A percentile compares a stretch with the other conserved stretches of the same genome.
phyloP scores from a whole-genome alignment of 2,329 filamentous ascomycete species.

The Fusarium sp. region DNA sequence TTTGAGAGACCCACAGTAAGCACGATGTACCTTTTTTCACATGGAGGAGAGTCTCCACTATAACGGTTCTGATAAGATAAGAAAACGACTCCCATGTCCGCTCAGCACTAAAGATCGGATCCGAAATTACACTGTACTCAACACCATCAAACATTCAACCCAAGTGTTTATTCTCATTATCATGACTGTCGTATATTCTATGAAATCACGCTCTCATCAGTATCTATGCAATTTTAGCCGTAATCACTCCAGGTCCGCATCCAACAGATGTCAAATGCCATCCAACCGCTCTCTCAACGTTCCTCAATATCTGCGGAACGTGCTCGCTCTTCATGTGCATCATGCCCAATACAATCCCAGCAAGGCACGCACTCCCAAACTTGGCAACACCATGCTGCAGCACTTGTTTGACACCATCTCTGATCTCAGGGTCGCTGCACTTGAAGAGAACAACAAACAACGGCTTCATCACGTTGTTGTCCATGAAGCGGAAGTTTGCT shows the following conservation, averaged over 20 bases:
- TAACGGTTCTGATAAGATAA: background rate
- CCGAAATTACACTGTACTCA: background rate
- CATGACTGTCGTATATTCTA: background rate
- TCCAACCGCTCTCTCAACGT: slow-evolving; percentile 32
- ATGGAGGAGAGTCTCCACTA: too few species aligned
- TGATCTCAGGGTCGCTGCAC: slow-evolving; percentile 22
- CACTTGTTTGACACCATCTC: slow-evolving; percentile 14
- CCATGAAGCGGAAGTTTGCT: background rate
- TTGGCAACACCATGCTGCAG: slow-evolving; percentile 6
- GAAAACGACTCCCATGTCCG: background rate
- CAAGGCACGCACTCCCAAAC: slow-evolving; percentile 12
- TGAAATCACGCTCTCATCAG: background rate
- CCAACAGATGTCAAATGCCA: slow-evolving; percentile 30
- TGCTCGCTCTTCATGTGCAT: slow-evolving; percentile 18
- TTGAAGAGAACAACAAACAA: slow-evolving; percentile 33
- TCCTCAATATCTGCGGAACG: slow-evolving; percentile 25
- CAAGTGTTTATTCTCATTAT: background rate
- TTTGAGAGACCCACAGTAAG: background rate
- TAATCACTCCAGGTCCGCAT: slow-evolving; percentile 13
- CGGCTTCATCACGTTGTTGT: slow-evolving; percentile 34
- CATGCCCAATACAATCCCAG: slow-evolving; percentile 26
- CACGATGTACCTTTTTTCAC: background rate
- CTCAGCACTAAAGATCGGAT: background rate
- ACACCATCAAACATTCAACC: background rate
- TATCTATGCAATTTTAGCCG: background rate